Evolutionary conservation across 1,284 basidiomycete genomes (phyloP).

Genomic region (Thecaphora frezii): DNA sequence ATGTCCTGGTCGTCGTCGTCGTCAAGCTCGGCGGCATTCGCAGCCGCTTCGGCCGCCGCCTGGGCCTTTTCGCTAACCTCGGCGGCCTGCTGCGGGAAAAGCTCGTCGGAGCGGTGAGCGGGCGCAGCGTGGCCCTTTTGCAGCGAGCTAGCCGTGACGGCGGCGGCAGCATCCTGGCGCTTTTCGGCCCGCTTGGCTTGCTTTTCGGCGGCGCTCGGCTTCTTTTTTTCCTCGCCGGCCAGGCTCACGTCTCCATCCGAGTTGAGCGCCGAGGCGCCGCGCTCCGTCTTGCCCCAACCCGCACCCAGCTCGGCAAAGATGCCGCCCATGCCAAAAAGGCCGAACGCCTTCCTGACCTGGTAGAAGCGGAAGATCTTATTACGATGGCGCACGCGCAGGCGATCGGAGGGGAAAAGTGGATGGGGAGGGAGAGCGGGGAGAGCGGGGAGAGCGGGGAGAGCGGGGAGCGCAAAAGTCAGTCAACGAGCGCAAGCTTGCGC

Average conservation of each 20-base stretch:
- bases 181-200: conserved; percentile 39
- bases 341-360: conserved; percentile 56
- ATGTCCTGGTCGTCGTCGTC: conserved; percentile 63
- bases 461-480: not conserved
- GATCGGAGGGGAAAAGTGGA: conserved; percentile 1
- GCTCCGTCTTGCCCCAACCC: conserved; percentile 50
- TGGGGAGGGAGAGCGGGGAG: not conserved
- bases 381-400: too few relatives aligned
- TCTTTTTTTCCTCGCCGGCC: conserved; percentile 50
- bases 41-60: conserved; percentile 10
- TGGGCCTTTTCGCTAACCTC: conserved; percentile 5
- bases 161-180: conserved; percentile 23
- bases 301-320: conserved; percentile 56
- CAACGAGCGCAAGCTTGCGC: too few relatives aligned
- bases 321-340: conserved; percentile 55
- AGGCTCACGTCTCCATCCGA: conserved; percentile 55
- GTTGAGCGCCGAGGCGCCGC: conserved; percentile 53
- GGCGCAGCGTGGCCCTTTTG: not conserved
- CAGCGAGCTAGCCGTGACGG: conserved; percentile 6
- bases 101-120: not conserved
- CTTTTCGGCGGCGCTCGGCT: conserved; percentile 30
- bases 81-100: not conserved
- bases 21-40: not conserved
- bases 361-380: conserved; percentile 55
- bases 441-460: too few relatives aligned